Base-by-base conservation (phyloP, 495 filamentous ascomycete species). In the Cercophora newfieldiana region DNA sequence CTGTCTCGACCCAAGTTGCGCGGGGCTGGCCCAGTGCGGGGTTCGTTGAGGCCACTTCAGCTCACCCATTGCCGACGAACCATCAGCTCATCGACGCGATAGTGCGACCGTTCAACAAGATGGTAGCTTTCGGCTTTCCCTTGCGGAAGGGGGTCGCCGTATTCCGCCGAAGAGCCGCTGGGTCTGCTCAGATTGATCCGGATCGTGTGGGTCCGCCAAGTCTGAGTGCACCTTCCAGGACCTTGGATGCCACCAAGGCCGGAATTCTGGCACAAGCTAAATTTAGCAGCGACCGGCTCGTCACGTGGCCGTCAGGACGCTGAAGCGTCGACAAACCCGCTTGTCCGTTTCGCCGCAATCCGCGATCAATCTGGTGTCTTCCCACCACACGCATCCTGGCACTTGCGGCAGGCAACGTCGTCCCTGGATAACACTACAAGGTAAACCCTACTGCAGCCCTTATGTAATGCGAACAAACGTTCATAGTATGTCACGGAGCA, bases 371-470 rank as follows among this genome's bases (percentile, higher is more conserved):
- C 37, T 47, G 51, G 51, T 22, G 51, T 55, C 51, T 55, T 55
- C 25, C 51, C 51, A 55, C 51, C 51, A 55, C 51, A 3, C 51
- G 21, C 50, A 22, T 55, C n/a, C 51, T 55, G 51, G 51, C n/a
- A 55, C 51, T 19, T 21, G 51, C 51, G 18, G 51, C n/a, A 55
- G 51, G 51, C 51, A 55, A 4, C 51, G 51, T 55, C 51, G 51
- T 55, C 51, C 51, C 18, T 55, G 1, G n/a, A 44, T 21, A 16
- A 55, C 12, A 21, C 18, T 25, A 55, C 51, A 55, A 55, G 51
- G 51, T 55, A 61, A 61, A 22, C 37, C 51, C 69, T 8, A 64
- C 67, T 66, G 72, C 51, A 55, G 51, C 51, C 51, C n/a, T 55
- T 24, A 55, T 55, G n/a, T 22, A 55, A 55, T 55, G n/a, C 51